Conservation (phyloP, 306 rosid genomes). For the Carpinus viminea region DNA sequence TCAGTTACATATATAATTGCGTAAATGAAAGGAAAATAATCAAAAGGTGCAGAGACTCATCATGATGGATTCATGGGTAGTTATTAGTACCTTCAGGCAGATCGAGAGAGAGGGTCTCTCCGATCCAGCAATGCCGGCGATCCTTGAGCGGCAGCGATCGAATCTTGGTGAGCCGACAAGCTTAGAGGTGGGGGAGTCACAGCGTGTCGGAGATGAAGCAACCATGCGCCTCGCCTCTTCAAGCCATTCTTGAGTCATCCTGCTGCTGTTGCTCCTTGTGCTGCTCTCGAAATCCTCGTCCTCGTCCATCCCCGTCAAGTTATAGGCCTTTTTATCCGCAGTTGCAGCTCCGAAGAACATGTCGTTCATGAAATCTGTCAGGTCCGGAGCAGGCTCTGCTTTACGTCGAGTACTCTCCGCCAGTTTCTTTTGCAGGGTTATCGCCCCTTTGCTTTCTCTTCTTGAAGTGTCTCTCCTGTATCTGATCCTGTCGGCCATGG, state of each 20-base stretch:
- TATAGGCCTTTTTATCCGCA: slow-evolving; percentile 40
- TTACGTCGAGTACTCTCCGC: slow-evolving; percentile 23
- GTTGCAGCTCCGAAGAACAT: slow-evolving; percentile 58
- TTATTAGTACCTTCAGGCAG: slow-evolving; percentile 68
- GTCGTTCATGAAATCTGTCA: slow-evolving; percentile 86
- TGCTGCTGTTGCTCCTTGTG: slow-evolving; percentile 52
- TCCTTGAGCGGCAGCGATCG: slow-evolving; percentile 44
- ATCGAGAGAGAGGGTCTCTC: slow-evolving; percentile 63
- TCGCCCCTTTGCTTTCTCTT: slow-evolving; percentile 33
- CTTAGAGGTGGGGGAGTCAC: slow-evolving; percentile 55
- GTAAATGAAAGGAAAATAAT: no score
- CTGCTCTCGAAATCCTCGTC: slow-evolving; percentile 41
- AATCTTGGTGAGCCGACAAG: slow-evolving; percentile 66
- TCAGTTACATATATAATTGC: no score
- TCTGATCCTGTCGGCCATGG: slow-evolving; percentile 15
- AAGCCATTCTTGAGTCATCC: slow-evolving; percentile 70
- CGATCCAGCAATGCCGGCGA: slow-evolving; percentile 42
- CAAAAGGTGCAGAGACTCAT: background rate
- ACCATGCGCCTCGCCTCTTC: slow-evolving; percentile 69
- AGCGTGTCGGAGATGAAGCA: slow-evolving; percentile 67
- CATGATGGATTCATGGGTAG: background rate
- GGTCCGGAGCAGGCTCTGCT: slow-evolving; percentile 51
- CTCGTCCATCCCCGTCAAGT: slow-evolving; percentile 44
- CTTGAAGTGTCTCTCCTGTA: slow-evolving; percentile 25
- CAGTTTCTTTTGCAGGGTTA: slow-evolving; percentile 39